Evolutionary conservation across 2,329 filamentous ascomycete genomes (phyloP).

Genomic region (Harringtonia aguacate): DNA sequence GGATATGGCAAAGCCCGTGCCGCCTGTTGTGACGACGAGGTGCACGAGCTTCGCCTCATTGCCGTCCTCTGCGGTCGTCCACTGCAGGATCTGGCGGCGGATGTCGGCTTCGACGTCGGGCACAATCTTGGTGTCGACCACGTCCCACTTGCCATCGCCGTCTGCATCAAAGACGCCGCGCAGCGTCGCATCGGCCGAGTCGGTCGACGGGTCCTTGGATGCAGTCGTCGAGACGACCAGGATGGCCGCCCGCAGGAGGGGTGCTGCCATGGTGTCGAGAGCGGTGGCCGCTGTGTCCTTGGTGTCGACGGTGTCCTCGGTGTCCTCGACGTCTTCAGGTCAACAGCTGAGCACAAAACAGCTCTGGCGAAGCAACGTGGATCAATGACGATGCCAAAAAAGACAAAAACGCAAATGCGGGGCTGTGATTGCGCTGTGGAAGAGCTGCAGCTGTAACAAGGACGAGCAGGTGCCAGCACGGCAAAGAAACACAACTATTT

Average conservation of each 20-base stretch:
- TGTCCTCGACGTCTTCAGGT: too few species aligned
- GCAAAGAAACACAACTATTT: too few species aligned
- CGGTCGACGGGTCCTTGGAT: constrained; percentile 64
- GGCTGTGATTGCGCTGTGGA: too few species aligned
- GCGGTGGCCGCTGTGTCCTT: too few species aligned
- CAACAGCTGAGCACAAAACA: too few species aligned
- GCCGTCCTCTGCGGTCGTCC: constrained; percentile 65
- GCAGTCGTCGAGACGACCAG: constrained; percentile 89
- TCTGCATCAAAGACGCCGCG: constrained; percentile 57
- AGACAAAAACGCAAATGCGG: too few species aligned
- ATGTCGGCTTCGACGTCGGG: constrained; percentile 67
- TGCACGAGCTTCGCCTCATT: constrained; percentile 39
- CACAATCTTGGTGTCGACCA: constrained; percentile 63
- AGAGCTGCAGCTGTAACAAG: too few species aligned
- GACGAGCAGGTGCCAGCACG: too few species aligned
- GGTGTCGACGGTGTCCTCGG: too few species aligned
- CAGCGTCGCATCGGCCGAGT: constrained; percentile 59
- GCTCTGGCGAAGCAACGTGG: too few species aligned
- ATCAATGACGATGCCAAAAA: too few species aligned
- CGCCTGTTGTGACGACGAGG: constrained; percentile 79
- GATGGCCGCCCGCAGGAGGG: constrained; percentile 59
- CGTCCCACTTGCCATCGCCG: constrained; percentile 60
- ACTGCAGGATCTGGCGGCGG: constrained; percentile 58
- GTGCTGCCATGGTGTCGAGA: constrained; percentile 26
- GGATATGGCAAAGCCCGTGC: constrained; percentile 79